Base-by-base conservation (phyloP, 768 basidiomycete genomes). In the Lactifluus subvellereus region DNA sequence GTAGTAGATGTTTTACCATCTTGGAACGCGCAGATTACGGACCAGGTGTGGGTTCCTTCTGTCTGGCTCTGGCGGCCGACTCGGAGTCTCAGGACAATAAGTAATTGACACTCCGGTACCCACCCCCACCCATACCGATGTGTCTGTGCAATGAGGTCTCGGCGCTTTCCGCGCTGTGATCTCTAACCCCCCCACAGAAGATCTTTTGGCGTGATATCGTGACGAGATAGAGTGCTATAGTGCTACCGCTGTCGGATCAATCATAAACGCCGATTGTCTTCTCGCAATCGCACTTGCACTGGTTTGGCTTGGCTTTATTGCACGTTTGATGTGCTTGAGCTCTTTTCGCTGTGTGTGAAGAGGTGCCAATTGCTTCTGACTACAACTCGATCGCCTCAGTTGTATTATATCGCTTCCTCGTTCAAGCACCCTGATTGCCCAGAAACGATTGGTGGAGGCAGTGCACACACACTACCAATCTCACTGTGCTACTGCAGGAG, bases 311-410 rank as follows among this genome's bases (percentile, higher is more conserved):
- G 54, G 40, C 38, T 22, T n/a, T 6, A 18, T 56, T 32, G 42
- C 32, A 43, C 54, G 40, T 40, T 40, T 3, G 1, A n/a, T 43
- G 5, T 59, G 59, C 27, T 27, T 59, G 59, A 60, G 59, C 33
- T 60, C 59, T 60, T 60, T 60, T 60, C 52, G 59, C 59, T 35
- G 59, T 51, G 38, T 59, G 57, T 52, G 52, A 59, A 42, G 59
- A 33, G 3, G 45, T 43, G 43, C 43, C 43, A 43, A 43, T 43
- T 43, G 9, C 11, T 40, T 40, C 13, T 11, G 43, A 43, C 9
- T 22, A 47, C 18, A 10, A 47, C 20, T 47, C 45, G 45, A 47
- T 47, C 45, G 10, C 45, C n/a, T 18, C 18, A 43, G 18, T 43
- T 43, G 43, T 37, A 43, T 9, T 43, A n/a, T 43, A 18, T 16